Percentiles rank a stretch among this genome's conserved stretches.
Evolutionary conservation across 805 yeast genomes (phyloP).

Genomic region (Candida peoriensis): DNA sequence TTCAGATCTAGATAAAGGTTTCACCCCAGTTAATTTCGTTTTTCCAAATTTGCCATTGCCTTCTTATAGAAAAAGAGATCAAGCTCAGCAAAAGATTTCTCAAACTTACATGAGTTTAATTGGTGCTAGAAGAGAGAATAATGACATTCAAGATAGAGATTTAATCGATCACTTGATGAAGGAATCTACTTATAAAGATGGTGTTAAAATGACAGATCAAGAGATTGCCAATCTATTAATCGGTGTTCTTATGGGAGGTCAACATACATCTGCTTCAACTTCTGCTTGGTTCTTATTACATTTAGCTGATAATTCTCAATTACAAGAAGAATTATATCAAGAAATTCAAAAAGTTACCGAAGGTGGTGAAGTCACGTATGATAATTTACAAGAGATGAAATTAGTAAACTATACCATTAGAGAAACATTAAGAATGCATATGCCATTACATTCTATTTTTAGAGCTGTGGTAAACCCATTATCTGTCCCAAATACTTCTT

Average conservation of each 20-base stretch:
- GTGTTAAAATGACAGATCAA: constrained; percentile 88
- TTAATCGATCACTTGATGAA: constrained; percentile 84
- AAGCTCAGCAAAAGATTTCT: constrained; percentile 80
- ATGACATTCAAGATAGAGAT: constrained; percentile 81
- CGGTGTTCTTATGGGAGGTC: constrained; percentile 98
- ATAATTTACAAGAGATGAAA: constrained; percentile 76
- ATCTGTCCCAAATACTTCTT: constrained; percentile 71
- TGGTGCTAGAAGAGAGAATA: constrained; percentile 61
- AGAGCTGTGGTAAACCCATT: constrained; percentile 80
- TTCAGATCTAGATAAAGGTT: constrained; percentile 92
- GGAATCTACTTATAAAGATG: constrained; percentile 85
- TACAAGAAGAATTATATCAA: constrained; percentile 74
- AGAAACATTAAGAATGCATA: constrained; percentile 93
- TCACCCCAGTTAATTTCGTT: constrained; percentile 92
- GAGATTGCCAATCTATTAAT: constrained; percentile 91
- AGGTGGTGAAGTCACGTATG: constrained; percentile 67
- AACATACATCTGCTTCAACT: constrained; percentile 95
- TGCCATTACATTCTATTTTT: constrained; percentile 94
- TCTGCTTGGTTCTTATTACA: constrained; percentile 93
- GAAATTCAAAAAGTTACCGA: constrained; percentile 67
- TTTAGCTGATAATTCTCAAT: constrained; percentile 78
- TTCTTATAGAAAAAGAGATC: constrained; percentile 76
- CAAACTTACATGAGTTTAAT: constrained; percentile 78
- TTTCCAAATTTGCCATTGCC: constrained; percentile 92
- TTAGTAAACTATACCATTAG: constrained; percentile 77